These are phyloP conservation scores for Flaveria sonorensis DNA, from an alignment of 129 eudicot species.

Conservation along the genomic window DNA sequence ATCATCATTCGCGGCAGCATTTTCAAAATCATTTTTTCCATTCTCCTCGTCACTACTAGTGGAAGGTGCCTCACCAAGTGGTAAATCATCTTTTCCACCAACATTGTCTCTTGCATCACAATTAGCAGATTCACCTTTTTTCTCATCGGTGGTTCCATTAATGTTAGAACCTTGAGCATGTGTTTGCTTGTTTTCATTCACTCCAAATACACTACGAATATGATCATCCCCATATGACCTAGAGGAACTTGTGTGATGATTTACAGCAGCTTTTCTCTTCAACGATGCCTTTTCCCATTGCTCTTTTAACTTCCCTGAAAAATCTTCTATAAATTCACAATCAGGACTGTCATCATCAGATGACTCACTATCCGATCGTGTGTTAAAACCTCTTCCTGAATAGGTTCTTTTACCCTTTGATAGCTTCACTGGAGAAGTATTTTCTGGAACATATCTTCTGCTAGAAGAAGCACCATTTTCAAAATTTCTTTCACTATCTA, in stretches of 20 bases:
- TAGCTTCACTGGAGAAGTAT: constrained; percentile 57
- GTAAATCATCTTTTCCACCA: constrained; percentile 30
- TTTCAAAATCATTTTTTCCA: constrained; percentile 21
- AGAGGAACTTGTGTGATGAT: constrained; percentile 24
- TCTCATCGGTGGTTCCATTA: constrained; percentile 19
- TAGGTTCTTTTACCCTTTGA: constrained; percentile 75
- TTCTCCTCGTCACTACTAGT: constrained; percentile 28
- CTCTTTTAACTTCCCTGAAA: constrained; percentile 52
- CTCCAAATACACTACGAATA: constrained; percentile 26
- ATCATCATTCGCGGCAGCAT: constrained; percentile 27
- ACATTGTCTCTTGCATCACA: constrained; percentile 6
- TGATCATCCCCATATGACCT: constrained; percentile 4
- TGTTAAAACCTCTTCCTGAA: constrained; percentile 32
- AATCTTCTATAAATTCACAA: constrained; percentile 72
- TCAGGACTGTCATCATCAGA: constrained; percentile 53
- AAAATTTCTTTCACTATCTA: constrained; percentile 27
- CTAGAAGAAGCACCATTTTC: constrained; percentile 51
- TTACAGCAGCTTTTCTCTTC: constrained; percentile 47
- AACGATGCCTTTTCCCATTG: constrained; percentile 86
- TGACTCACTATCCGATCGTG: constrained; percentile 49
- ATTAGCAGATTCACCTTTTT: constrained; percentile 21
- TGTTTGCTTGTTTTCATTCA: constrained; percentile 13
- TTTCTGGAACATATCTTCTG: constrained; percentile 29
- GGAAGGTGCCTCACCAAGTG: constrained; percentile 7
- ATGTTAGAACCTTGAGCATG: constrained; percentile 21